Conservation (phyloP, 139 green algal genomes). For the Tetraselmis striata region DNA sequence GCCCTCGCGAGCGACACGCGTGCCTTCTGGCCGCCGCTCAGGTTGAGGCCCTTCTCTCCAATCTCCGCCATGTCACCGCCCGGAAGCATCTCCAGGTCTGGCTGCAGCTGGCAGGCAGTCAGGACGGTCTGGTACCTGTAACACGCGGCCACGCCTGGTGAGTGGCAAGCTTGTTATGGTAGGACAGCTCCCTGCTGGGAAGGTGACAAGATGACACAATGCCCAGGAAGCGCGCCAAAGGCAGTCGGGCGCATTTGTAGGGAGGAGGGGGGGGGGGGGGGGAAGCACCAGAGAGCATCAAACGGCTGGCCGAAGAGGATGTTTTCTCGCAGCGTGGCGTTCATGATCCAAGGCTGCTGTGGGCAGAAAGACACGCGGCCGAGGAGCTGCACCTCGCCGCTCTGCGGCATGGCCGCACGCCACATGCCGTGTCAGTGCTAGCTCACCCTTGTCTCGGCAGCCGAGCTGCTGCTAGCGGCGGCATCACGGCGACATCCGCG, state of each 20-base stretch:
- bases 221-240: too few species aligned
- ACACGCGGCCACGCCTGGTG: neutral
- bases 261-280: neutral
- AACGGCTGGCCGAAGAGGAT: constrained; percentile 59
- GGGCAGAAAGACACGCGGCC: constrained; percentile 1
- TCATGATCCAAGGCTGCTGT: constrained; percentile 87
- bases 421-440: constrained; percentile 11
- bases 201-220: too few species aligned
- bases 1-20: constrained; percentile 41
- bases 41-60: constrained; percentile 85
- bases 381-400: neutral
- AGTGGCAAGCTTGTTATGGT: neutral
- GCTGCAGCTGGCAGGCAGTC: constrained; percentile 47
- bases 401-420: neutral
- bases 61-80: constrained; percentile 85
- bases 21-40: constrained; percentile 47
- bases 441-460: neutral
- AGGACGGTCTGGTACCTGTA: constrained; percentile 30
- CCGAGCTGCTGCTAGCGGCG: too few species aligned
- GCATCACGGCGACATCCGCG: too few species aligned
- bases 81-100: constrained; percentile 69
- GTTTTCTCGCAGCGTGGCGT: constrained; percentile 79
- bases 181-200: too few species aligned
- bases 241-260: too few species aligned
- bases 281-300: constrained; percentile 34